Percentiles rank a stretch among this genome's conserved stretches.
Conservation (phyloP, 140 eudicot genomes). For the Bidens hawaiensis region DNA sequence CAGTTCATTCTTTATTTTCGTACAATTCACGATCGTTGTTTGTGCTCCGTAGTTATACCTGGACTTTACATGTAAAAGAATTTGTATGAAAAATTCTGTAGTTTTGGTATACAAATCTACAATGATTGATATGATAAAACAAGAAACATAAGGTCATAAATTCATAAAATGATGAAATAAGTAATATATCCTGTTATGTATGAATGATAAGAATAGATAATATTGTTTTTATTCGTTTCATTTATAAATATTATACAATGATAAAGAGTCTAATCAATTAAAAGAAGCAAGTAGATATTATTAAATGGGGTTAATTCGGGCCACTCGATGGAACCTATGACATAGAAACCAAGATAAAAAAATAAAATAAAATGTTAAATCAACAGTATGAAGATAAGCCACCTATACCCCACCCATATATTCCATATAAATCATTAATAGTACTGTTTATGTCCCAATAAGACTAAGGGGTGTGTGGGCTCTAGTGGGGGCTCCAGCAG, state of each 20-base stretch:
- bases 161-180: too few relatives aligned
- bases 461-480: too few relatives aligned
- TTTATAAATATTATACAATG: background rate
- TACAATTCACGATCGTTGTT: too few relatives aligned
- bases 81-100: background rate
- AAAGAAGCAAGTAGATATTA: background rate
- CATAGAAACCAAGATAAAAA: background rate
- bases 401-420: conserved; percentile 19
- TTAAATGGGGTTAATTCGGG: conserved; percentile 17
- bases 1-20: too few relatives aligned
- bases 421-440: conserved; percentile 1
- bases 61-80: too few relatives aligned
- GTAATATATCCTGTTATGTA: background rate
- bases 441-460: conserved; percentile 17
- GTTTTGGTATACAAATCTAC: background rate
- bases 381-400: conserved; percentile 35
- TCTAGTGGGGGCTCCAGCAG: too few relatives aligned
- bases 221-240: conserved; percentile 1
- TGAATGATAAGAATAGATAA: background rate
- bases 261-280: background rate
- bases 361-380: conserved; percentile 23
- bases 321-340: conserved; percentile 25
- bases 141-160: background rate
- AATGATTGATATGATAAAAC: background rate
- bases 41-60: too few relatives aligned